Evolutionary conservation across 805 yeast genomes (phyloP), one percentile per base, ranked within the genome.

Genomic region (Candida xyloterini): DNA sequence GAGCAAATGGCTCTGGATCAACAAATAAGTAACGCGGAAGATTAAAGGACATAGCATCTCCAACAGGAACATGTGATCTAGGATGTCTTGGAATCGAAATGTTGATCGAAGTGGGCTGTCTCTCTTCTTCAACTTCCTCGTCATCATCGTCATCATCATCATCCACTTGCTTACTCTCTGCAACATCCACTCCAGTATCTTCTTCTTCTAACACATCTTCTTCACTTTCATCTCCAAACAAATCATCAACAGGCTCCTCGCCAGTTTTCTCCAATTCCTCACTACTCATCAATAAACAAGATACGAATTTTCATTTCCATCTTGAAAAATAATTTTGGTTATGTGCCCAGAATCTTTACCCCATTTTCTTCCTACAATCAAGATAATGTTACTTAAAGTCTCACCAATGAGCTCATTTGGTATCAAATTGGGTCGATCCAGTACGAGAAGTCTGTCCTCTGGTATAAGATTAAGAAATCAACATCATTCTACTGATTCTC

Each of bases 1-100:
- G 87, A 49, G 89, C 95, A 62, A 91, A 93, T 27, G 96, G 95
- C 46, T 78, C 76, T 2, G 96, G 84, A 45, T 89, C 95, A 24
- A 90, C 79, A 38, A 77, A 79, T 42, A 93, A 65, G 54, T 86
- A 91, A 15, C 87, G 81, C 2, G 99, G 99, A 44, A 90, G 66
- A 46, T 84, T 82, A 35, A 84, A 76, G 38, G 54, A 56, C 37
- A 57, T 57, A 2, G 67, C 56, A 2, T 66, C 59, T 14, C 62
- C 62, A 15, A 55, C 51, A 5, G 67, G 63, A 15, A 55, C 57
- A 41, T 71, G 76, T 7, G 73, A 59, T 39, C 66, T 59, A 2
- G 79, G 71, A 53, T 76, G 81, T 57, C 74, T 75, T 47, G 71
- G 84, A 56, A 65, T 62, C 58, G 49, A 68, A 55, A 55, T 63